phyloP scores from a whole-genome alignment of 2,329 filamentous ascomycete species.

The Juglanconis oblonga region DNA sequence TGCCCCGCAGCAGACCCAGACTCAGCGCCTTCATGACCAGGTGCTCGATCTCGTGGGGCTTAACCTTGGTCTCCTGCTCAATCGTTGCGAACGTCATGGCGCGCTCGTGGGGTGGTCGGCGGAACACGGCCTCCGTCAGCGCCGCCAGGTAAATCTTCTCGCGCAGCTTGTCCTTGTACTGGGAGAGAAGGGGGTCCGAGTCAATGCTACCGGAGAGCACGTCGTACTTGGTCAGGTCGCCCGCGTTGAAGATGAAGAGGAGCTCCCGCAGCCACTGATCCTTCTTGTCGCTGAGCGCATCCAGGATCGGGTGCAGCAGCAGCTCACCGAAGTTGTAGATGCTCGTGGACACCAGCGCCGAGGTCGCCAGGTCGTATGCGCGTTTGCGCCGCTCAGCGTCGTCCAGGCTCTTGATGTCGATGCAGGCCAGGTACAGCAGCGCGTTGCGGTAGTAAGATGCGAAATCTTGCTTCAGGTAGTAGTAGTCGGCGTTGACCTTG shows the following conservation, averaged over 20 bases:
- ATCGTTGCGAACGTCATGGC: constrained; percentile 91
- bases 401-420: constrained; percentile 75
- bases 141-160: constrained; percentile 98
- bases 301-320: constrained; percentile 93
- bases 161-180: constrained; percentile 81
- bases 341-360: constrained; percentile 85
- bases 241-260: constrained; percentile 96
- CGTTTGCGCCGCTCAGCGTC: constrained; percentile 73
- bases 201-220: constrained; percentile 76
- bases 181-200: constrained; percentile 73
- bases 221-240: constrained; percentile 85
- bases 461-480: constrained; percentile 90
- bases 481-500: constrained; percentile 90
- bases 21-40: constrained; percentile 99
- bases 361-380: constrained; percentile 89
- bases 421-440: constrained; percentile 94
- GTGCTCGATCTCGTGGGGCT: constrained; percentile 90
- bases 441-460: constrained; percentile 97
- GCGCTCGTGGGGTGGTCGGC: constrained; percentile 89
- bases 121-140: constrained; percentile 93
- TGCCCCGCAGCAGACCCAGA: constrained; percentile 82
- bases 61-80: constrained; percentile 86
- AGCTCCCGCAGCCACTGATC: constrained; percentile 90
- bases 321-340: constrained; percentile 99
- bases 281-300: constrained; percentile 68